Conservation (phyloP, 345 rosid species). For the Odontarrhena argentea region DNA sequence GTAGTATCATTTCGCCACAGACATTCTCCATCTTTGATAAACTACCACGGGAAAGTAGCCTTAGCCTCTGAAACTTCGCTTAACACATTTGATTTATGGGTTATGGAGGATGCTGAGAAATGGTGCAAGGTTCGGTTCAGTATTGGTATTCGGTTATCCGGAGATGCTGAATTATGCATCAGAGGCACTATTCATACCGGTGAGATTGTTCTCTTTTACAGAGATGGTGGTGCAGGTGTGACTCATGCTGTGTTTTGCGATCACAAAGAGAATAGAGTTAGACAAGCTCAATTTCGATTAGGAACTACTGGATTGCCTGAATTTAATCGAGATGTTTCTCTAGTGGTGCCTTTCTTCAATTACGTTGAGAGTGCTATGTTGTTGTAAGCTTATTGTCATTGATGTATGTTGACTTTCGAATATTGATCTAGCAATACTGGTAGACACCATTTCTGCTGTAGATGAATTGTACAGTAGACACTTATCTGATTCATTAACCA, state of each 20-base stretch:
- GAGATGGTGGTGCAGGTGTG: too few species aligned
- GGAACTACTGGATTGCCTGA: too few species aligned
- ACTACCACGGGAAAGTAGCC: slow-evolving; percentile 1
- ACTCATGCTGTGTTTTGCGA: too few species aligned
- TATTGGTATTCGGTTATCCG: neutral
- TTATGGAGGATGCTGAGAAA: slow-evolving; percentile 18
- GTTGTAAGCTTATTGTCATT: neutral
- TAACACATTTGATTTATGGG: slow-evolving; percentile 4
- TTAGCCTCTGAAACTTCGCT: neutral
- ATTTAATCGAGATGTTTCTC: too few species aligned
- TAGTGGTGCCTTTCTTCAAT: neutral
- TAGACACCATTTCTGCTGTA: too few species aligned
- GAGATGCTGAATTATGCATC: neutral
- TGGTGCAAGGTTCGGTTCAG: neutral
- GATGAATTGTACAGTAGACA: too few species aligned
- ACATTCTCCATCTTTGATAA: neutral
- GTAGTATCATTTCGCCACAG: neutral
- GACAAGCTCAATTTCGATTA: too few species aligned
- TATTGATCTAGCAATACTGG: too few species aligned
- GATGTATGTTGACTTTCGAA: too few species aligned
- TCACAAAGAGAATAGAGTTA: too few species aligned
- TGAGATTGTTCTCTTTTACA: neutral
- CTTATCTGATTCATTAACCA: too few species aligned
- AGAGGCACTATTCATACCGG: neutral
- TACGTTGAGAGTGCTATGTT: slow-evolving; percentile 8